These are phyloP conservation scores for Hypomontagnella monticulosa DNA, from an alignment of 495 filamentous ascomycete species.

Conservation along the genomic window DNA sequence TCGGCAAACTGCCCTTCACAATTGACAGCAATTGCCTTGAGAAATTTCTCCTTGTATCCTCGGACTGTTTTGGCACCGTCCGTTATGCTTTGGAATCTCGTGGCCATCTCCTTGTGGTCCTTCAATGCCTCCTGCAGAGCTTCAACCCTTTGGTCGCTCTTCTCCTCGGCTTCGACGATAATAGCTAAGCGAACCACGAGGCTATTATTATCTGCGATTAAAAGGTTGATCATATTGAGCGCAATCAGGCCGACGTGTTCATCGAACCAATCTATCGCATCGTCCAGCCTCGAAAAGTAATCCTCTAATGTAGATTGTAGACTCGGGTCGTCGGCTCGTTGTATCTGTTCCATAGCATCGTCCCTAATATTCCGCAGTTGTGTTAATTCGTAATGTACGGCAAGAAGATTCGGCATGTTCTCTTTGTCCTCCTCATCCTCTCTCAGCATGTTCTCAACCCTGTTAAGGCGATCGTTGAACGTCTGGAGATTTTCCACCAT, in stretches of 20 bases:
- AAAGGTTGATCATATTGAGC: conserved; percentile 86
- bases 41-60: conserved; percentile 96
- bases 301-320: conserved; percentile 83
- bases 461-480: conserved; percentile 78
- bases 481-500: conserved; percentile 90
- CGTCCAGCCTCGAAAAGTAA: conserved; percentile 88
- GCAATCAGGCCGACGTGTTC: conserved; percentile 90
- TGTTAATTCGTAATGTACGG: conserved; percentile 89
- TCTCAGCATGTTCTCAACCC: conserved; percentile 76
- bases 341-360: conserved; percentile 94
- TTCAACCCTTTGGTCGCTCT: conserved; percentile 88
- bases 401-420: conserved; percentile 90
- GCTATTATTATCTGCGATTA: conserved; percentile 83
- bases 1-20: conserved; percentile 79
- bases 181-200: conserved; percentile 91
- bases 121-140: conserved; percentile 93
- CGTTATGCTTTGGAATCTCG: conserved; percentile 92
- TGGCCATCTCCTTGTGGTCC: conserved; percentile 92
- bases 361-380: conserved; percentile 91
- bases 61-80: conserved; percentile 89
- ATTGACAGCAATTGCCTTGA: conserved; percentile 77
- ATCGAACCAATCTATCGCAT: conserved; percentile 91
- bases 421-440: conserved; percentile 86
- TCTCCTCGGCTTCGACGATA: conserved; percentile 94
- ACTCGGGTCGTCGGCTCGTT: conserved; percentile 74